Base-by-base conservation (phyloP, 139 green algal species). In the Picochlorum costavermella region DNA sequence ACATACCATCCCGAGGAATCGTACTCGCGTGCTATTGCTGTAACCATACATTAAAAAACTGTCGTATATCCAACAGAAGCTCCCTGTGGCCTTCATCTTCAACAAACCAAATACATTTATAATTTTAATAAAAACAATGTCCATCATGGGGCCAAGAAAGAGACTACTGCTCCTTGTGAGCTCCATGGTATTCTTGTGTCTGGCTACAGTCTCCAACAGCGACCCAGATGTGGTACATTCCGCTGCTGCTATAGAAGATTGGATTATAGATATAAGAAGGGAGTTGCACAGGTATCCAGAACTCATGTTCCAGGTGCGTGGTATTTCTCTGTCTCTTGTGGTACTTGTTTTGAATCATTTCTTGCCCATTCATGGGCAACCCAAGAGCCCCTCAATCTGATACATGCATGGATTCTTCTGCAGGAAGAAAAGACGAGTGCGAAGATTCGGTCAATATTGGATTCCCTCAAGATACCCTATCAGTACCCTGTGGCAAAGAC, bases 401-500 rank as follows among this genome's bases (percentile, higher is more conserved):
- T 33, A 14, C 20, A 11, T 59, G 6, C 12, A n/a, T 10, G 31
- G 9, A 37, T 13, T 16, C 36, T 57, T 51, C 78, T 77, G 37
- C 13, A 88, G 14, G 81, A 92, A 64, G 56, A 77, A 31, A 82
- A 88, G 17, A 96, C 90, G 4, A 82, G 69, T 26, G 67, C 68
- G 0, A 74, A 74, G 25, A 81, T 96, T 13, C 60, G 79, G 17
- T 8, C 33, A 0, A 29, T 80, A 5, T 68, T 95, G 12, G 73
- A 84, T 10, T 61, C 76, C 9, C 37, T 95, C 40, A 74, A 70
- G 31, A 87, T 96, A 33, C 25, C 68, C 0, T 88, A 84, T 70
- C 64, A 81, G 53, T 77, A 71, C 37, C 76, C 79, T 28, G 58
- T 88, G 5, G 85, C 80, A 6, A 68, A 72, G 37, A 90, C 86